Evolutionary conservation across 1,139 yeast genomes (phyloP).

Genomic region (Sugiyamaella xylanicola): DNA sequence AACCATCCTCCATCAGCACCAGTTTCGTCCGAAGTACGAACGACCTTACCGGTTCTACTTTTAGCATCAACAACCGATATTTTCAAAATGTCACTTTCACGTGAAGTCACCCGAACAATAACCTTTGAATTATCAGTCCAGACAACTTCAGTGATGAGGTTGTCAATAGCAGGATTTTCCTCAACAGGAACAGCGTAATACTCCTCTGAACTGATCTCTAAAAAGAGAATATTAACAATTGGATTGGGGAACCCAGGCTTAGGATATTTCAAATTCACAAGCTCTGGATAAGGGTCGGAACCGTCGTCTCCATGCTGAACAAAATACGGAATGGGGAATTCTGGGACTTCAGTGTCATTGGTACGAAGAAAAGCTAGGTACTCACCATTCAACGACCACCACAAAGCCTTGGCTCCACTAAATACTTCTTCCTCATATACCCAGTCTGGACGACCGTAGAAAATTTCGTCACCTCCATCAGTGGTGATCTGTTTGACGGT

Average conservation of each 20-base stretch:
- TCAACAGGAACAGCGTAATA: slow-evolving; percentile 37
- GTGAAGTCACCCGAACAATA: slow-evolving; percentile 67
- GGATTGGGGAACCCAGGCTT: slow-evolving; percentile 87
- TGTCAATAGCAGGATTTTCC: slow-evolving; percentile 42
- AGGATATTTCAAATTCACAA: slow-evolving; percentile 71
- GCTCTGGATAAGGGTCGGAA: slow-evolving; percentile 58
- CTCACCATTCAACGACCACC: slow-evolving; percentile 86
- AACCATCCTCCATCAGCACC: slow-evolving; percentile 64
- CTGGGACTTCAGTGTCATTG: slow-evolving; percentile 71
- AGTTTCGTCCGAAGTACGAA: slow-evolving; percentile 50
- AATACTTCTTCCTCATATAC: slow-evolving; percentile 93
- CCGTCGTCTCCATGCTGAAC: slow-evolving; percentile 44
- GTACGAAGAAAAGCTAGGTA: slow-evolving; percentile 64
- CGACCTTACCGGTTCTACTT: slow-evolving; percentile 43
- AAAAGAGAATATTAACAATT: slow-evolving; percentile 51
- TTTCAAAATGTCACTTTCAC: slow-evolving; percentile 64
- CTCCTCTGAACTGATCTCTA: slow-evolving; percentile 44
- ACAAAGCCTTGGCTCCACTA: slow-evolving; percentile 62
- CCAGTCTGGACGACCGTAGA: slow-evolving; percentile 95
- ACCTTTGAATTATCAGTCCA: slow-evolving; percentile 66
- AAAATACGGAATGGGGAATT: slow-evolving; percentile 65
- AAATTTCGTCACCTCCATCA: slow-evolving; percentile 67
- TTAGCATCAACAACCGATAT: slow-evolving; percentile 57
- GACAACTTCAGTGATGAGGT: slow-evolving; percentile 65
- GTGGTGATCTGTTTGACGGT: slow-evolving; percentile 53